Evolutionary conservation across 2,329 filamentous ascomycete species (phyloP).

Genomic region (Macrophomina tecta): DNA sequence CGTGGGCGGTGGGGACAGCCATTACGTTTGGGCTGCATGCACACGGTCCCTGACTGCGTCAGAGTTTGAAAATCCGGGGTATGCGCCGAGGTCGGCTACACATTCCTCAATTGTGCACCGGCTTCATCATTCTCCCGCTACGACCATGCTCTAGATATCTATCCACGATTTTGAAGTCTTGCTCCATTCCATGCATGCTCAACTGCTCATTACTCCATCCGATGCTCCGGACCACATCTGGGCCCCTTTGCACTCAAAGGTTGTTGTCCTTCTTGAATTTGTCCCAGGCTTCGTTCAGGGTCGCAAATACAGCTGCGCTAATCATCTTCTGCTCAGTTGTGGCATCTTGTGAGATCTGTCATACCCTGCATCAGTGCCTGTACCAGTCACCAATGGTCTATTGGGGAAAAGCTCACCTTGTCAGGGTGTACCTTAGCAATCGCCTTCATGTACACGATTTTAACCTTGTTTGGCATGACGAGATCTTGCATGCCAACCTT

Average conservation of each 20-base stretch:
- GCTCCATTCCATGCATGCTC: not conserved
- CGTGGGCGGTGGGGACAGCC: not conserved
- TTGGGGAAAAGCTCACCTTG: constrained; percentile 71
- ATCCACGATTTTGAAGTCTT: not conserved
- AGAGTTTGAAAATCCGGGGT: constrained; percentile 23
- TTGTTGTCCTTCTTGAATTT: constrained; percentile 70
- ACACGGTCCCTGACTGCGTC: constrained; percentile 4
- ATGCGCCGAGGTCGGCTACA: constrained; percentile 16
- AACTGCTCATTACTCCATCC: not conserved
- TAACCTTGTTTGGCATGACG: constrained; percentile 91
- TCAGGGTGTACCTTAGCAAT: constrained; percentile 98
- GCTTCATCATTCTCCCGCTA: constrained; percentile 6
- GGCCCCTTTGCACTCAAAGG: constrained; percentile 43
- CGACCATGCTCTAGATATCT: not conserved
- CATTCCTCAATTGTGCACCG: not conserved
- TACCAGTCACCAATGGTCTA: not conserved
- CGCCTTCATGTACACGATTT: constrained; percentile 98
- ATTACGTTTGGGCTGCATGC: constrained; percentile 15
- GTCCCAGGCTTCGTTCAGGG: constrained; percentile 72
- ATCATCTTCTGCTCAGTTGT: constrained; percentile 73
- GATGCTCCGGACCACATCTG: not conserved
- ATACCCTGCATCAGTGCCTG: constrained; percentile 31
- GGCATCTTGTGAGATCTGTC: constrained; percentile 65
- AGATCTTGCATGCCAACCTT: constrained; percentile 94
- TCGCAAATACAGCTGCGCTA: constrained; percentile 68